A percentile compares a stretch with the other conserved stretches of the same genome.
phyloP scores from a whole-genome alignment of 2,329 filamentous ascomycete species.

The Capronia epimyces region DNA sequence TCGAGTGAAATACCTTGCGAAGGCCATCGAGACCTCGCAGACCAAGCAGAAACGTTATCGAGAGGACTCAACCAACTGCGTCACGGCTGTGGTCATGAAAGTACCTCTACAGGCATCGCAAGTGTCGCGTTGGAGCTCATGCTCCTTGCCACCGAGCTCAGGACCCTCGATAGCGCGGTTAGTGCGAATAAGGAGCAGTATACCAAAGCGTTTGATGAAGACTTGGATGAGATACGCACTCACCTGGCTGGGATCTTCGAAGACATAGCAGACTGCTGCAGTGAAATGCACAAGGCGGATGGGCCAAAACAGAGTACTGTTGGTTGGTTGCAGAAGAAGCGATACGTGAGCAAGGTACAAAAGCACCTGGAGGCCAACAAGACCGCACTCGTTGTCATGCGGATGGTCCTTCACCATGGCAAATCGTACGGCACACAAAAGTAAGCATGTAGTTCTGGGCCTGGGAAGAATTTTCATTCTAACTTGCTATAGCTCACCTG shows the following conservation, averaged over 20 bases:
- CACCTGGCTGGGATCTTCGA: slow-evolving; percentile 27
- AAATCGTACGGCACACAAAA: slow-evolving; percentile 27
- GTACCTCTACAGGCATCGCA: slow-evolving; percentile 22
- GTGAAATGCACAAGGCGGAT: slow-evolving; percentile 26
- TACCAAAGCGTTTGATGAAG: slow-evolving; percentile 26
- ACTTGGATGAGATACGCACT: slow-evolving; percentile 24
- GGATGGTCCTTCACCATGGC: slow-evolving; percentile 28
- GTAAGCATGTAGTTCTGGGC: slow-evolving; percentile 7
- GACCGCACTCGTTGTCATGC: slow-evolving; percentile 29
- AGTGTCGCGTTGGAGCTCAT: slow-evolving; percentile 21
- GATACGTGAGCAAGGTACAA: slow-evolving; percentile 25
- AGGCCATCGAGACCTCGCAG: slow-evolving; percentile 11
- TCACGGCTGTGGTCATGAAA: slow-evolving; percentile 22
- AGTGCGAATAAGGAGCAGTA: slow-evolving; percentile 20
- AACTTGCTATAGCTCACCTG: slow-evolving; percentile 16
- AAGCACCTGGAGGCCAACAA: slow-evolving; percentile 29
- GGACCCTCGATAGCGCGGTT: slow-evolving; percentile 23
- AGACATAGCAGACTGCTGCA: slow-evolving; percentile 27
- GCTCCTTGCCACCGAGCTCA: slow-evolving; percentile 21
- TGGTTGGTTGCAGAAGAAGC: slow-evolving; percentile 26
- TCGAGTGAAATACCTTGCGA: background rate
- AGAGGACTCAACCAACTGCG: slow-evolving; percentile 18
- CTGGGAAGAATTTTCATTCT: background rate
- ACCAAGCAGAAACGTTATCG: slow-evolving; percentile 19
- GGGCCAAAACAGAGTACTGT: slow-evolving; percentile 13